phyloP scores from a whole-genome alignment of 805 yeast species.

The Metschnikowia kofuensis region DNA sequence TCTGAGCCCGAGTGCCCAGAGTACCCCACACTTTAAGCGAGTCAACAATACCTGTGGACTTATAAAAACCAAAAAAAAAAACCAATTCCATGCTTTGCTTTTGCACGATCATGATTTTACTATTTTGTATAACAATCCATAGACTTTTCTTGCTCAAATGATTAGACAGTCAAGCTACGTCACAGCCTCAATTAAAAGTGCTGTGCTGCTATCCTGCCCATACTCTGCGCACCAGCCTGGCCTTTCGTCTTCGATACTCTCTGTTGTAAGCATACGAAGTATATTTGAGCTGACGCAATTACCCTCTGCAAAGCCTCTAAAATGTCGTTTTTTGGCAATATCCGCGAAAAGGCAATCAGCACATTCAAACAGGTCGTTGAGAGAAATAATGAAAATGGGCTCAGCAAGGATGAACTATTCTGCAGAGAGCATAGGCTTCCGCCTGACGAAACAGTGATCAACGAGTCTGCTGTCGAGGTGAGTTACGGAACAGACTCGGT shows the following conservation, averaged over 20 bases:
- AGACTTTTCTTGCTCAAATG: too few relatives aligned
- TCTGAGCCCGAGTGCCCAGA: too few relatives aligned
- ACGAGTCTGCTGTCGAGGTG: conserved; percentile 65
- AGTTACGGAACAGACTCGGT: conserved; percentile 26
- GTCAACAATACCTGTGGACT: too few relatives aligned
- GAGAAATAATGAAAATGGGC: conserved; percentile 41
- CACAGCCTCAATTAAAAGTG: too few relatives aligned
- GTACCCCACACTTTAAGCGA: too few relatives aligned
- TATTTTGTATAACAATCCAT: too few relatives aligned
- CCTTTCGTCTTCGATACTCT: not conserved
- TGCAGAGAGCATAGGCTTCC: conserved; percentile 71
- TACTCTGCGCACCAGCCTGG: not conserved
- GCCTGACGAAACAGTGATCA: conserved; percentile 59
- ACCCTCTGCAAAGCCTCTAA: too few relatives aligned
- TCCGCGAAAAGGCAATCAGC: conserved; percentile 45
- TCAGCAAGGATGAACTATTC: conserved; percentile 68
- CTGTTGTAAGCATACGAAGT: not conserved
- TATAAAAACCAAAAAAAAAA: too few relatives aligned
- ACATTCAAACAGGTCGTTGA: conserved; percentile 44
- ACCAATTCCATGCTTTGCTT: too few relatives aligned
- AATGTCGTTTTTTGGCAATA: conserved; percentile 52
- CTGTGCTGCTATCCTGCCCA: too few relatives aligned
- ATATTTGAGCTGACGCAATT: not conserved
- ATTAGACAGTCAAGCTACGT: too few relatives aligned
- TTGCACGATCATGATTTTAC: too few relatives aligned